phyloP scores from a whole-genome alignment of 306 rosid species.

The Nissolia schottii region DNA sequence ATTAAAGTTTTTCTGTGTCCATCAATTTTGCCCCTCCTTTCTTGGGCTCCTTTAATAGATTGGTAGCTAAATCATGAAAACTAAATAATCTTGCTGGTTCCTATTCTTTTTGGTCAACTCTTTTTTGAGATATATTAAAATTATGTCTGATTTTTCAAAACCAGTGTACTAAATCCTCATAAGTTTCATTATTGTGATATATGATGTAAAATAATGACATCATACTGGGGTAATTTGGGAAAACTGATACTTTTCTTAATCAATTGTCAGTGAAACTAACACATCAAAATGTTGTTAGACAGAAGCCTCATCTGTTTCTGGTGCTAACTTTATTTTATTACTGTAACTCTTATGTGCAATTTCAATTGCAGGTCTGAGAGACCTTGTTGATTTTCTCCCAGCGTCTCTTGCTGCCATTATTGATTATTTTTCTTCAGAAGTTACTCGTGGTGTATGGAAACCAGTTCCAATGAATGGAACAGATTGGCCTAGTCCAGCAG shows the following conservation, averaged over 20 bases:
- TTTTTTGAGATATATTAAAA: neutral
- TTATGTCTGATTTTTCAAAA: neutral
- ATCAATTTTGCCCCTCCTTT: neutral
- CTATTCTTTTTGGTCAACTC: neutral
- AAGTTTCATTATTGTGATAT: neutral
- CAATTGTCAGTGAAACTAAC: conserved; percentile 1
- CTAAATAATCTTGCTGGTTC: neutral
- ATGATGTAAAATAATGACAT: neutral
- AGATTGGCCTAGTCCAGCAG: conserved; percentile 92
- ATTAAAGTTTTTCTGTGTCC: conserved; percentile 10
- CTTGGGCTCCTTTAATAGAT: neutral
- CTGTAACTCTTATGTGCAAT: conserved; percentile 16
- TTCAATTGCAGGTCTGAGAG: conserved; percentile 67
- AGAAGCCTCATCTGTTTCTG: conserved; percentile 10
- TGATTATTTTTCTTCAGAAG: conserved; percentile 78
- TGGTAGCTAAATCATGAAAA: conserved; percentile 18
- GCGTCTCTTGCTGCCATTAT: conserved; percentile 70
- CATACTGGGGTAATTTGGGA: conserved; percentile 17
- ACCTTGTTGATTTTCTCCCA: conserved; percentile 78
- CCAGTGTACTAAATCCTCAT: neutral
- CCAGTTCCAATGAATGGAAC: conserved; percentile 77
- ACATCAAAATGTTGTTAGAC: neutral
- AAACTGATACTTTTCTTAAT: neutral
- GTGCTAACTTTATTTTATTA: conserved; percentile 19
- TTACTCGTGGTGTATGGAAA: conserved; percentile 82